Conservation (phyloP, 805 yeast genomes). For the Yarrowia bubula region DNA sequence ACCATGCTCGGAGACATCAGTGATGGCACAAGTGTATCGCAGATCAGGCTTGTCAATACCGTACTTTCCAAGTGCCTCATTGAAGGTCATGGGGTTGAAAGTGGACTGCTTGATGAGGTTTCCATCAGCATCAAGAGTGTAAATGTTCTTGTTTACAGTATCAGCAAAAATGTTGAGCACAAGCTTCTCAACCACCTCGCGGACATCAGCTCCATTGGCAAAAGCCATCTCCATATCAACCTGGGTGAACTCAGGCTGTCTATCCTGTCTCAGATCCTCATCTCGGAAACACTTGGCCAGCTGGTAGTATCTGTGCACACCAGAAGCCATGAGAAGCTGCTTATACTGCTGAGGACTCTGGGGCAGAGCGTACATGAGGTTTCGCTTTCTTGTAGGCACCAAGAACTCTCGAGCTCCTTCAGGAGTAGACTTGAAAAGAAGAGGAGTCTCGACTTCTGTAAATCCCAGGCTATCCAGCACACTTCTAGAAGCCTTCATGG, state of each 20-base stretch:
- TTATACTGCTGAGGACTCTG: conserved; percentile 98
- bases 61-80: conserved; percentile 64
- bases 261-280: conserved; percentile 89
- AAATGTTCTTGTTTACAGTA: conserved; percentile 41
- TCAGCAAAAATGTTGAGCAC: conserved; percentile 56
- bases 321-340: conserved; percentile 92
- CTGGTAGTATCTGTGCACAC: conserved; percentile 81
- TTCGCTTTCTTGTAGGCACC: conserved; percentile 76
- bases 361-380: conserved; percentile 80
- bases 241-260: conserved; percentile 98
- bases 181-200: conserved; percentile 57
- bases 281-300: conserved; percentile 93
- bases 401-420: conserved; percentile 97
- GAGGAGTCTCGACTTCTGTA: conserved; percentile 87
- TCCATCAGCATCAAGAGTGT: conserved; percentile 34
- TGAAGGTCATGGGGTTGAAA: conserved; percentile 49
- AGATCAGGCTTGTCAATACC: conserved; percentile 97
- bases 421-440: conserved; percentile 91
- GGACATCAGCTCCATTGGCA: conserved; percentile 67
- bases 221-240: conserved; percentile 93
- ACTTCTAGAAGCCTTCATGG: conserved; percentile 41
- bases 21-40: conserved; percentile 52
- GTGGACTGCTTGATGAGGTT: background rate
- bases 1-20: conserved; percentile 41
- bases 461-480: conserved; percentile 48